Evolutionary conservation across 129 eudicot genomes (phyloP).

Genomic region (Mikania micrantha): DNA sequence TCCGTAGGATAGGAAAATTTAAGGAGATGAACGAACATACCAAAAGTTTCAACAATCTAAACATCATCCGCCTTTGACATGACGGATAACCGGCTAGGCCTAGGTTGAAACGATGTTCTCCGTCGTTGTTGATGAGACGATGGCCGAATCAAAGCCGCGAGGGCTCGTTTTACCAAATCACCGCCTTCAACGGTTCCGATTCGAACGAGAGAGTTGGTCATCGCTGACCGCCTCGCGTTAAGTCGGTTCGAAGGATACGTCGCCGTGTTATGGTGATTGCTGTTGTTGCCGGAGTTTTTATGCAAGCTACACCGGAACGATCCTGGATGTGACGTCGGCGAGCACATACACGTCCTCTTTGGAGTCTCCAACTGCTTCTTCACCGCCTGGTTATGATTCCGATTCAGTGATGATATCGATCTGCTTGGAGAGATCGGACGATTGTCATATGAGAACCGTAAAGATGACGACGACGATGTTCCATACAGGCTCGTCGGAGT

Average conservation of each 20-base stretch:
- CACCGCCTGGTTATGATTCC: slow-evolving; percentile 32
- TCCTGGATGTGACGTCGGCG: slow-evolving; percentile 92
- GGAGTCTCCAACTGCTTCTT: slow-evolving; percentile 33
- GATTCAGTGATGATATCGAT: slow-evolving; percentile 35
- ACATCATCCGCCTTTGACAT: slow-evolving; percentile 46
- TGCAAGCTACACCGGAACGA: slow-evolving; percentile 81
- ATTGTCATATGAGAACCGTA: slow-evolving; percentile 43
- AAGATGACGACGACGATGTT: slow-evolving; percentile 32
- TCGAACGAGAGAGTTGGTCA: slow-evolving; percentile 81
- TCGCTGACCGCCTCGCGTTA: slow-evolving; percentile 77
- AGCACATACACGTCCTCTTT: slow-evolving; percentile 81
- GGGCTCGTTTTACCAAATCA: slow-evolving; percentile 69
- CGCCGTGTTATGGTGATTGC: slow-evolving; percentile 8
- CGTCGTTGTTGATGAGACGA: slow-evolving; percentile 76
- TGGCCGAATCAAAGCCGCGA: slow-evolving; percentile 83
- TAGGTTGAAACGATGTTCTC: slow-evolving; percentile 51
- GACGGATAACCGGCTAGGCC: slow-evolving; percentile 69
- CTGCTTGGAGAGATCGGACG: slow-evolving; percentile 54
- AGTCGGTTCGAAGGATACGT: slow-evolving; percentile 53
- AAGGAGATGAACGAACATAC: slow-evolving; percentile 1
- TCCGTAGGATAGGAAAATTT: background rate
- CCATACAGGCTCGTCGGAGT: slow-evolving; percentile 30
- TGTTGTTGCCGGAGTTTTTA: slow-evolving; percentile 24
- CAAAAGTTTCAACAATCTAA: background rate
- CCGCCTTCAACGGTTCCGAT: slow-evolving; percentile 90